Conservation (phyloP, 1,139 yeast species). For the Candida mesenterica region DNA sequence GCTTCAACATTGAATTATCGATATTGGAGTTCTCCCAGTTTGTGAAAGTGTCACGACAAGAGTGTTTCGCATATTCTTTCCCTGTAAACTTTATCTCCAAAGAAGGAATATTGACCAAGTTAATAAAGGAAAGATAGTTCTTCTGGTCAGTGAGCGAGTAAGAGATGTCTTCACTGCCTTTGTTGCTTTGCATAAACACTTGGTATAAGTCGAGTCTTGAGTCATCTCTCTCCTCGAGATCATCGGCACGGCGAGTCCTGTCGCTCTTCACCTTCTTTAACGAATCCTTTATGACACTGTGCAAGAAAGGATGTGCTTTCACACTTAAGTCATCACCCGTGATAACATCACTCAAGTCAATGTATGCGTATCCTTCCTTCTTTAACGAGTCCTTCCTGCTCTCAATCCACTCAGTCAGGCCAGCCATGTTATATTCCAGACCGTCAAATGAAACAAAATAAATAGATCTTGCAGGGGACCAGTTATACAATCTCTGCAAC, state of each 20-base stretch:
- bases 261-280: slow-evolving; percentile 32
- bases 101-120: slow-evolving; percentile 68
- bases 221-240: slow-evolving; percentile 5
- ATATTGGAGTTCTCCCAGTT: slow-evolving; percentile 45
- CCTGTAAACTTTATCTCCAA: slow-evolving; percentile 55
- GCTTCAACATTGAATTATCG: slow-evolving; percentile 60
- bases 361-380: slow-evolving; percentile 66
- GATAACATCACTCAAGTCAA: slow-evolving; percentile 77
- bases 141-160: slow-evolving; percentile 51
- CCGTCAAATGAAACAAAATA: slow-evolving; percentile 89
- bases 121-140: slow-evolving; percentile 67
- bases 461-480: slow-evolving; percentile 84
- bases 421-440: slow-evolving; percentile 77
- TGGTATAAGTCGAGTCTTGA: slow-evolving; percentile 24
- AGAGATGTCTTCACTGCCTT: slow-evolving; percentile 27
- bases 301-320: slow-evolving; percentile 67
- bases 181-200: slow-evolving; percentile 25
- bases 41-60: slow-evolving; percentile 68
- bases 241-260: slow-evolving; percentile 6
- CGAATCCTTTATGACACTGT: slow-evolving; percentile 40
- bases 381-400: slow-evolving; percentile 50
- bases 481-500: slow-evolving; percentile 61
- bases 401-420: slow-evolving; percentile 79
- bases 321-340: slow-evolving; percentile 59
- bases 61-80: slow-evolving; percentile 50